These are phyloP conservation scores for Termitomyces titanicus DNA, from an alignment of 768 basidiomycete species.

Conservation along the genomic window DNA sequence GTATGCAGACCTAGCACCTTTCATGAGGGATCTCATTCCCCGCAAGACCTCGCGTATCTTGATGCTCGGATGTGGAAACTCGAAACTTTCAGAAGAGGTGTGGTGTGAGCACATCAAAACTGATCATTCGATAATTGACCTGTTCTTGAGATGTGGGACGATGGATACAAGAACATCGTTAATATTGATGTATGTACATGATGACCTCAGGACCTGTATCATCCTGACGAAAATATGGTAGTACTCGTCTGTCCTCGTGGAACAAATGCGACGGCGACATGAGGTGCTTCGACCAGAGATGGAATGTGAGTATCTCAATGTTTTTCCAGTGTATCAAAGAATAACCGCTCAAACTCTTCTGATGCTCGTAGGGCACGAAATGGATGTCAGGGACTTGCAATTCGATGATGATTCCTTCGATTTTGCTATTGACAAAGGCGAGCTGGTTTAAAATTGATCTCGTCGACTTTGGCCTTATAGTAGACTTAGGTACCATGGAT, in stretches of 20 bases:
- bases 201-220: not conserved
- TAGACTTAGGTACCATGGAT: slow-evolving; percentile 69
- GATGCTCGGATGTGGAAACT: slow-evolving; percentile 86
- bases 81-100: slow-evolving; percentile 75
- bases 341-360: not conserved
- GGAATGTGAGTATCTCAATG: slow-evolving; percentile 47
- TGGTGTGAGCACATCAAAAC: slow-evolving; percentile 12
- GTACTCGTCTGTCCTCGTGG: slow-evolving; percentile 75
- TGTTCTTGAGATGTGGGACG: slow-evolving; percentile 72
- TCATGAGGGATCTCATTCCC: slow-evolving; percentile 62
- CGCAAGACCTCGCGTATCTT: slow-evolving; percentile 58
- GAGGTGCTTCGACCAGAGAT: slow-evolving; percentile 52
- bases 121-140: not conserved
- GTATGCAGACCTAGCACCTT: slow-evolving; percentile 64
- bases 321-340: not conserved
- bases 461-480: not conserved
- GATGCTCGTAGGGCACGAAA: slow-evolving; percentile 62
- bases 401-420: slow-evolving; percentile 67
- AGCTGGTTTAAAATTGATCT: not conserved
- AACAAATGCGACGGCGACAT: slow-evolving; percentile 66
- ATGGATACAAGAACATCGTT: slow-evolving; percentile 76
- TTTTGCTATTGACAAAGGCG: slow-evolving; percentile 80
- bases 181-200: slow-evolving; percentile 63
- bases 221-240: slow-evolving; percentile 20
- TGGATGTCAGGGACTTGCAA: slow-evolving; percentile 71